Evolutionary conservation across 2,329 filamentous ascomycete genomes (phyloP).

Genomic region (Dothidotthia symphoricarpi): DNA sequence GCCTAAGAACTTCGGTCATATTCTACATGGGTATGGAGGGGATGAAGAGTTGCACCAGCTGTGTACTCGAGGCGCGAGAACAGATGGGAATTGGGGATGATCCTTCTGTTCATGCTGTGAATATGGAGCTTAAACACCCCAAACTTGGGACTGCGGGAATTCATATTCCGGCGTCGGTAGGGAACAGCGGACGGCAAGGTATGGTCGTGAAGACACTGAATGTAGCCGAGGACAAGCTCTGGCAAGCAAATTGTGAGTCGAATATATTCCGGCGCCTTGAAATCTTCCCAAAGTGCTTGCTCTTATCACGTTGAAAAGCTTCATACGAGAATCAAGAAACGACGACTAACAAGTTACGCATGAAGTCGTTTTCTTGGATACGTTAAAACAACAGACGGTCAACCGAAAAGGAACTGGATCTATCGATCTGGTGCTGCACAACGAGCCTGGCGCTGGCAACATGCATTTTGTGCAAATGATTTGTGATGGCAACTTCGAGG

Average conservation of each 20-base stretch:
- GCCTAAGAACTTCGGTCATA: conserved; percentile 72
- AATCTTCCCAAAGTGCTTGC: too few species aligned
- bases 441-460: conserved; percentile 69
- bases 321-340: too few species aligned
- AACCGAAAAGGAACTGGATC: conserved; percentile 12
- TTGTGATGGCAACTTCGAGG: conserved; percentile 78
- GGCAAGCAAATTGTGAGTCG: conserved; percentile 69
- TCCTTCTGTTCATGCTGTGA: conserved; percentile 61
- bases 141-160: conserved; percentile 76
- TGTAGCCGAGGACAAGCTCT: conserved; percentile 64
- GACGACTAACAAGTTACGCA: conserved; percentile 45
- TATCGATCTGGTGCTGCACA: conserved; percentile 52
- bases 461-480: conserved; percentile 84
- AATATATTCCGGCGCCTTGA: too few species aligned
- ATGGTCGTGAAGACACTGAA: conserved; percentile 70
- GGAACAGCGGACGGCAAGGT: conserved; percentile 57
- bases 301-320: conserved; percentile 1
- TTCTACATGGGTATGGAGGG: conserved; percentile 82
- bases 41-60: conserved; percentile 50
- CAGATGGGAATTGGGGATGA: conserved; percentile 47
- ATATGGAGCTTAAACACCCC: conserved; percentile 65
- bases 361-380: conserved; percentile 56
- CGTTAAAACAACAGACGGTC: conserved; percentile 60
- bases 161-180: conserved; percentile 62
- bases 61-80: conserved; percentile 55